Conservation (phyloP, 129 eudicot genomes). For the Oenanthe sinensis region DNA sequence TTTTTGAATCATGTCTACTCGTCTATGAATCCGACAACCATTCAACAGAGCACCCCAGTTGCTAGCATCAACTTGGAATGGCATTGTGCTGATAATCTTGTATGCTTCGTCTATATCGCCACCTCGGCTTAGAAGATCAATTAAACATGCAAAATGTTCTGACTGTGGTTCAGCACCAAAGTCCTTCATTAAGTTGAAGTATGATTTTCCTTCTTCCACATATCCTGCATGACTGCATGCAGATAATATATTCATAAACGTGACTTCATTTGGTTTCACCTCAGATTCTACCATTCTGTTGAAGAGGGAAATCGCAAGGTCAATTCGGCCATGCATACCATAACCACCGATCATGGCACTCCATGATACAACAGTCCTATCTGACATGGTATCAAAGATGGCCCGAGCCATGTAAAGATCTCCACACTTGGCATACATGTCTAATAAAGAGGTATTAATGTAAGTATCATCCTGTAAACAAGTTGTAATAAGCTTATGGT, state of each 20-base stretch:
- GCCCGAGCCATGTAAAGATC: conserved; percentile 45
- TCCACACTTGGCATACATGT: conserved; percentile 83
- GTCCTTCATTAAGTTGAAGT: conserved; percentile 49
- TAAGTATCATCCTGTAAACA: conserved; percentile 35
- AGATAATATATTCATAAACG: conserved; percentile 61
- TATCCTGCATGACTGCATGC: conserved; percentile 88
- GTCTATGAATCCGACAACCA: conserved; percentile 64
- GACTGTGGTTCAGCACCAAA: conserved; percentile 39
- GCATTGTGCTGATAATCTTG: conserved; percentile 44
- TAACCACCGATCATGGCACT: conserved; percentile 72
- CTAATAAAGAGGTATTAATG: conserved; percentile 53
- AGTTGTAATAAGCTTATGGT: conserved; percentile 45
- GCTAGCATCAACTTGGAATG: conserved; percentile 44
- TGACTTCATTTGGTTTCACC: conserved; percentile 48
- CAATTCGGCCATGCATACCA: conserved; percentile 59
- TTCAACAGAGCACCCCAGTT: conserved; percentile 68
- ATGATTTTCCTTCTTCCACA: conserved; percentile 55
- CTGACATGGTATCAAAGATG: conserved; percentile 48
- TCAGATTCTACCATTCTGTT: conserved; percentile 43
- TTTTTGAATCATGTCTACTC: conserved; percentile 46
- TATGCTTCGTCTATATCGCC: conserved; percentile 60
- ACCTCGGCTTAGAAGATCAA: conserved; percentile 71
- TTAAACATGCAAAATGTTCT: conserved; percentile 63
- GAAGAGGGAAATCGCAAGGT: conserved; percentile 35
- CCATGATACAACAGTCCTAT: conserved; percentile 58